Base-by-base conservation (phyloP, 2,329 filamentous ascomycete species). In the Fusarium chuoi region DNA sequence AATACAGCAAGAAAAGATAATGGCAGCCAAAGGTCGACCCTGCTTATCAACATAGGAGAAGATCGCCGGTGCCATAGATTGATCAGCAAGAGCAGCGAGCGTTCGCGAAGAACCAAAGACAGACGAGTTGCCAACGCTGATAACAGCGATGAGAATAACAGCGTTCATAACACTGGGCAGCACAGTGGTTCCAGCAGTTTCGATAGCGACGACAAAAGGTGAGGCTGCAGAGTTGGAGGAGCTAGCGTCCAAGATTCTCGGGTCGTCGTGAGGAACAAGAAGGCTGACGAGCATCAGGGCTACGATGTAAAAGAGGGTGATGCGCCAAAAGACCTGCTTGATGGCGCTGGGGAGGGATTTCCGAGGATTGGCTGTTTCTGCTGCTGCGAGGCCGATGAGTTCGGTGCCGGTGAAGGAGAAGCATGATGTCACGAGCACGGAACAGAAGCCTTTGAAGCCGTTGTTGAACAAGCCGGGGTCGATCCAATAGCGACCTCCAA, bases 301-400 rank as follows among this genome's bases (percentile, higher is more conserved):
- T 30, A 97, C 90, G 56, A 98, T 87, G 83, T 98, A 98, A 85
- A 98, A 98, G 63, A 97, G 87, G 4, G 91, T 90, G 79, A 98
- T 97, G 77, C 95, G 92, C 95, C 95, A 98, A 81, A 98, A 98
- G 26, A 98, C 94, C 81, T 97, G 95, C 84, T 97, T 97, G 79
- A 96, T 92, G n/a, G 95, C 95, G 1, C 90, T 94, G 0, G 95
- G 95, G 2, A 98, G 87, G 3, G 92, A 93, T 79, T 96, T 94
- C 59, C 92, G 88, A 7, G 93, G 93, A 77, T 94, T 94, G n/a
- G 88, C 90, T 1, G 92, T 93, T 80, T 95, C 93, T 28, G 93
- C 93, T 3, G 93, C 93, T 6, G 92, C 92, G 11, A 95, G 87
- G 51, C 93, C 93, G 46, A 94, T 91, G 8, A 94, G 85, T 79